These are phyloP conservation scores for Alternaria novae-zelandiae DNA, from an alignment of 2,329 filamentous ascomycete species.

Conservation along the genomic window DNA sequence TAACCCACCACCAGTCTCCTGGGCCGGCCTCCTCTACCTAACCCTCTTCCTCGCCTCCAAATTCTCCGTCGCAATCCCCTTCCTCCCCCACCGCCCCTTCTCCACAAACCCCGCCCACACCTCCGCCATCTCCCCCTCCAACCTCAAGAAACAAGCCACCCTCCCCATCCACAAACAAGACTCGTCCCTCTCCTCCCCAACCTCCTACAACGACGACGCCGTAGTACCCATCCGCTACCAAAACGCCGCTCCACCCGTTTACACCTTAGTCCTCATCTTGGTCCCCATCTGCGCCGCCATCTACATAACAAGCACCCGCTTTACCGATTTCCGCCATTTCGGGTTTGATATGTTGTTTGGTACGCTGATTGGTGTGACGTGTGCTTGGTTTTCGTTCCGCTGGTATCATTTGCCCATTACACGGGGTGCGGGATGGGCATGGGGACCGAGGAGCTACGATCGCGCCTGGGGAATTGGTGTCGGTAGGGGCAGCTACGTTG, in stretches of 20 bases:
- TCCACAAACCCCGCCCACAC: conserved; percentile 58
- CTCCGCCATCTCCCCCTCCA: conserved; percentile 50
- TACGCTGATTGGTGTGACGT: conserved; percentile 75
- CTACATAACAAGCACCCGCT: conserved; percentile 85
- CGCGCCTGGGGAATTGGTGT: conserved; percentile 82
- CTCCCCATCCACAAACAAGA: conserved; percentile 37
- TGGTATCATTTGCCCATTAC: conserved; percentile 84
- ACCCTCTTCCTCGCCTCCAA: conserved; percentile 87
- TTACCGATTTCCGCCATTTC: conserved; percentile 87
- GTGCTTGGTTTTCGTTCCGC: conserved; percentile 77
- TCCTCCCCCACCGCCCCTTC: conserved; percentile 61
- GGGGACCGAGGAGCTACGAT: conserved; percentile 76
- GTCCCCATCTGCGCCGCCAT: conserved; percentile 76
- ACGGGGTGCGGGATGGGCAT: conserved; percentile 85
- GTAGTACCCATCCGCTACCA: conserved; percentile 68
- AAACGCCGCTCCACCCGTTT: conserved; percentile 82
- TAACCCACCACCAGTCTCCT: conserved; percentile 59
- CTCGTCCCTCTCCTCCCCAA: conserved; percentile 23
- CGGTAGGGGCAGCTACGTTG: conserved; percentile 58
- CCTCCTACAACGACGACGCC: conserved; percentile 34
- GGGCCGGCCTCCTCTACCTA: conserved; percentile 82
- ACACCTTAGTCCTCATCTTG: conserved; percentile 73
- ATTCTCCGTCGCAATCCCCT: conserved; percentile 76
- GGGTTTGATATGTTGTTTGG: conserved; percentile 92
- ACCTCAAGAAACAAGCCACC: conserved; percentile 29